Evolutionary conservation across 306 rosid genomes (phyloP).

Genomic region (Betula pendula): DNA sequence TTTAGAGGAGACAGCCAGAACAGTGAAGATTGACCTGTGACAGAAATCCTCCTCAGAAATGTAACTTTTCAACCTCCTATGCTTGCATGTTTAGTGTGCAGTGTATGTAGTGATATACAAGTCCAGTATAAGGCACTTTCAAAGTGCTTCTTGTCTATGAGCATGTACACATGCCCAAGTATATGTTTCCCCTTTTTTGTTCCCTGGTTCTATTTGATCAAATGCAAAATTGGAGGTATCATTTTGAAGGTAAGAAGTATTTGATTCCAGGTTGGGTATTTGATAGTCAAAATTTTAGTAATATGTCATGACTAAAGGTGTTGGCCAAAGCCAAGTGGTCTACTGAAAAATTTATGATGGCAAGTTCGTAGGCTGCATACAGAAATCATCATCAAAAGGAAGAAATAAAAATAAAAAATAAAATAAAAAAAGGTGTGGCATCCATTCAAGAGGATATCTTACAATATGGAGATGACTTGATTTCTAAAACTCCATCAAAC

Average conservation of each 20-base stretch:
- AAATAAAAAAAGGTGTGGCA: no score
- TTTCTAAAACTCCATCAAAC: no score
- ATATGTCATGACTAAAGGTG: background rate
- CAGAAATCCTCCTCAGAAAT: slow-evolving; percentile 40
- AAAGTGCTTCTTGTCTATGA: background rate
- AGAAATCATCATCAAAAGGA: no score
- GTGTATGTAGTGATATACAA: background rate
- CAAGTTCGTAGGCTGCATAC: no score
- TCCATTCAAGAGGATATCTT: no score
- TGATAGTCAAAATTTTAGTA: background rate
- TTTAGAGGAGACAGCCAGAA: slow-evolving; percentile 48
- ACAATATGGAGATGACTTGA: no score
- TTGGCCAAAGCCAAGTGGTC: background rate
- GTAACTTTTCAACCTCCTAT: slow-evolving; percentile 7
- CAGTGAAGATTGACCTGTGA: slow-evolving; percentile 39
- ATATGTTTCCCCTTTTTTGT: background rate
- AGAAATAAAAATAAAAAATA: no score
- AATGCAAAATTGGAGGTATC: background rate
- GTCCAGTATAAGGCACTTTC: background rate
- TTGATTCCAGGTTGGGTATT: background rate
- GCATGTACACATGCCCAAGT: background rate
- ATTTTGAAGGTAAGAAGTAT: background rate
- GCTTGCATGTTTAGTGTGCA: background rate
- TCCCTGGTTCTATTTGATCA: background rate
- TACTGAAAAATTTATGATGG: no score